Percentiles rank a stretch among this genome's conserved stretches.
phyloP scores from a whole-genome alignment of 2,329 filamentous ascomycete genomes.

The Colletotrichum tanaceti region DNA sequence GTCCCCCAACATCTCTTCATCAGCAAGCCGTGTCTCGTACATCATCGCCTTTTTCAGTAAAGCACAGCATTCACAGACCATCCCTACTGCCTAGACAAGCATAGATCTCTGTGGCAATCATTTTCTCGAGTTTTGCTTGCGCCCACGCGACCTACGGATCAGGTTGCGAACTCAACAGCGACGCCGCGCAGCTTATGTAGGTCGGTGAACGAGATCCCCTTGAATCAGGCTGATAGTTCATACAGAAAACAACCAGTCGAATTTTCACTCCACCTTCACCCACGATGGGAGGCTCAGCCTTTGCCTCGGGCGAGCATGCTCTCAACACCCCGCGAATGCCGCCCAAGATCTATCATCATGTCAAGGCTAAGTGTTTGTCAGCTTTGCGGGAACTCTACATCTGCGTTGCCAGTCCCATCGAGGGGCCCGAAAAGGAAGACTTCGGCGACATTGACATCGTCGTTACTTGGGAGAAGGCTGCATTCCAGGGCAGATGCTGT shows the following conservation, averaged over 20 bases:
- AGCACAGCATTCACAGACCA: background rate
- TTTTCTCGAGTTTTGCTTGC: background rate
- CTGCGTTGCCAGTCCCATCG: slow-evolving; percentile 69
- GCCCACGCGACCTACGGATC: background rate
- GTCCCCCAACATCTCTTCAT: background rate
- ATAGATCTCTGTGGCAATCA: background rate
- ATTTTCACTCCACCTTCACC: accelerated
- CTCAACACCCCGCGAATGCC: slow-evolving; percentile 76
- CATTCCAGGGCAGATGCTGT: slow-evolving; percentile 30
- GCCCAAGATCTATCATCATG: slow-evolving; percentile 63
- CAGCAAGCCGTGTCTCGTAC: background rate
- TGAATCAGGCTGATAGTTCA: background rate
- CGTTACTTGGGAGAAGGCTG: slow-evolving; percentile 55
- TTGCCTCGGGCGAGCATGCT: slow-evolving; percentile 57
- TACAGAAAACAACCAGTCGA: background rate
- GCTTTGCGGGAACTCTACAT: slow-evolving; percentile 64
- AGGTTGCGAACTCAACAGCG: no score
- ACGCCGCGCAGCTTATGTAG: background rate
- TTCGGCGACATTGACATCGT: slow-evolving; percentile 82
- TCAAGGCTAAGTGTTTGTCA: slow-evolving; percentile 59
- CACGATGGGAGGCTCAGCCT: slow-evolving; percentile 75
- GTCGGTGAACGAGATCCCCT: no score
- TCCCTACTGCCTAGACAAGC: background rate
- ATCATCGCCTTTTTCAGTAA: background rate
- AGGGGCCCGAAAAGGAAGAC: slow-evolving; percentile 75